Percentiles rank a stretch among this genome's conserved stretches.
Evolutionary conservation across 1,139 yeast species (phyloP).

Genomic region (Lodderomyces pseudojiufengensis): DNA sequence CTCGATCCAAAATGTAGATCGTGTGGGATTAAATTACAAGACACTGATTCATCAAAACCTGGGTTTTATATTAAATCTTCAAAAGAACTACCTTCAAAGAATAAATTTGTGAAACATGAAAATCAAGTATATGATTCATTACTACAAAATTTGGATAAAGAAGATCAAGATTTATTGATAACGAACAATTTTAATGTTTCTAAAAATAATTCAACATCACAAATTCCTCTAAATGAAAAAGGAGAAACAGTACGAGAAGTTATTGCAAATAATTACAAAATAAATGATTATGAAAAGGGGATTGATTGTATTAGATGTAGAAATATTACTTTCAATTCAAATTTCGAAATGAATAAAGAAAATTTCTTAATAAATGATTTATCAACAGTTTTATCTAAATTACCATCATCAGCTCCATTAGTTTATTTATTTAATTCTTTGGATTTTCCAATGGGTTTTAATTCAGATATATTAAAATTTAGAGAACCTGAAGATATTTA

Average conservation of each 20-base stretch:
- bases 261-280: conserved; percentile 5
- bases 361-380: conserved; percentile 37
- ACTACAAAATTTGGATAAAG: conserved; percentile 17
- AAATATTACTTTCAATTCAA: conserved; percentile 44
- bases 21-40: conserved; percentile 56
- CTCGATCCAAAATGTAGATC: conserved; percentile 28
- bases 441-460: conserved; percentile 67
- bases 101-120: conserved; percentile 9
- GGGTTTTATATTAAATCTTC: conserved; percentile 37
- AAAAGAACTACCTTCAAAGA: neutral
- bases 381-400: conserved; percentile 31
- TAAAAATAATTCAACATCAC: neutral
- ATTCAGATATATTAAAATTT: conserved; percentile 33
- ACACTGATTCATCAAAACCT: conserved; percentile 24
- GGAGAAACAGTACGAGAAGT: conserved; percentile 3
- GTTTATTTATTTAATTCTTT: conserved; percentile 60
- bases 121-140: conserved; percentile 24
- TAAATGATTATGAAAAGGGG: conserved; percentile 8
- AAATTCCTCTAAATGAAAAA: neutral
- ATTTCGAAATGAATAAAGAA: conserved; percentile 21
- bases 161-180: conserved; percentile 26
- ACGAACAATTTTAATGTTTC: conserved; percentile 15
- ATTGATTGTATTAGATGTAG: conserved; percentile 55
- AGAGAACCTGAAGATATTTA: conserved; percentile 35
- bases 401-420: conserved; percentile 50